phyloP scores from a whole-genome alignment of 257 asterid genomes.

The Plantago major region DNA sequence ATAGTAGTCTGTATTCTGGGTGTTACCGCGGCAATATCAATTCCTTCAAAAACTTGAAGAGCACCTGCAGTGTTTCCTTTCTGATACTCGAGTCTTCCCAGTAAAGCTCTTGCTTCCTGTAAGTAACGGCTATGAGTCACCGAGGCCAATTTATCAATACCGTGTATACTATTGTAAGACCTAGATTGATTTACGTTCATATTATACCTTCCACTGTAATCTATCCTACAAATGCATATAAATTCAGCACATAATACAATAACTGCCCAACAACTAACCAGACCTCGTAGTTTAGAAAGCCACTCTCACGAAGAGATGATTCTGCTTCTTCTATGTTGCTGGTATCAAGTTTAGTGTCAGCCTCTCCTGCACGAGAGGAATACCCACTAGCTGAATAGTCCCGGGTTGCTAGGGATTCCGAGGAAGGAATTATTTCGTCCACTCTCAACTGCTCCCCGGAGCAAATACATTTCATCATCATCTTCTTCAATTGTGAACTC shows the following conservation, averaged over 20 bases:
- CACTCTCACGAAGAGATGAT: constrained; percentile 89
- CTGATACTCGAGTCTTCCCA: constrained; percentile 93
- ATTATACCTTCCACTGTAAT: too few species aligned
- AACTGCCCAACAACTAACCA: constrained; percentile 2
- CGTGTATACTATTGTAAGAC: too few species aligned
- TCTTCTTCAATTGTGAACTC: constrained; percentile 47
- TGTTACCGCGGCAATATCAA: constrained; percentile 68
- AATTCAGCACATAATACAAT: not conserved
- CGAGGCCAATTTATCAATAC: not conserved
- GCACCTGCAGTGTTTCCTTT: constrained; percentile 89
- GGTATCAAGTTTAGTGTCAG: constrained; percentile 55
- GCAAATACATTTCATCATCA: constrained; percentile 98
- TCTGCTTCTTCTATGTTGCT: constrained; percentile 96
- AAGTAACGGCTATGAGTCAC: not conserved
- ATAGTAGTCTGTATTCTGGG: constrained; percentile 61
- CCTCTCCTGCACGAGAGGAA: constrained; percentile 77
- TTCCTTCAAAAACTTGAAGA: constrained; percentile 88
- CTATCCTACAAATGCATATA: not conserved
- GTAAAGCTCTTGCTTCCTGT: constrained; percentile 92
- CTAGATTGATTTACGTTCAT: too few species aligned
- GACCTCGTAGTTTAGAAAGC: constrained; percentile 85
- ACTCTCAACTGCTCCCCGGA: constrained; percentile 71
- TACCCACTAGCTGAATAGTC: constrained; percentile 89
- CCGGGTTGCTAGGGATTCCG: constrained; percentile 87
- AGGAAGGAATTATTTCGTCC: constrained; percentile 72